phyloP scores from a whole-genome alignment of 2,329 filamentous ascomycete species.

The Talaromyces sp. region DNA sequence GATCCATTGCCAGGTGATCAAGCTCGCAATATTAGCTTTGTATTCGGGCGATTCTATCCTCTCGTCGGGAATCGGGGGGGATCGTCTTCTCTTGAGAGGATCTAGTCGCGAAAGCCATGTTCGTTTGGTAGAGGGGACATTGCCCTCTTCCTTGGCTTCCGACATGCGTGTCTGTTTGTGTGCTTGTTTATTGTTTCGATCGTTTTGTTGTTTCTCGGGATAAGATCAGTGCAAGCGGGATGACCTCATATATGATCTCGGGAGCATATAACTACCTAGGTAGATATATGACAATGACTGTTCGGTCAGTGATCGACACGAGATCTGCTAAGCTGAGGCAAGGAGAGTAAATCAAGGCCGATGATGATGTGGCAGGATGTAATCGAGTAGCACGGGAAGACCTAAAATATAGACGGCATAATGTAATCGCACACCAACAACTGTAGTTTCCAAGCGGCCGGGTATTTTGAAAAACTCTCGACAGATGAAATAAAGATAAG shows the following conservation, averaged over 20 bases:
- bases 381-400: neutral
- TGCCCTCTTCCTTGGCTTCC: slow-evolving; percentile 20
- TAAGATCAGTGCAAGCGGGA: neutral
- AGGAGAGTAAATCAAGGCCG: neutral
- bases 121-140: neutral
- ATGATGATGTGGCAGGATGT: neutral
- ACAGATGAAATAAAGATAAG: neutral
- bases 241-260: neutral
- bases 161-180: slow-evolving; percentile 9
- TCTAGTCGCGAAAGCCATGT: slow-evolving; percentile 19
- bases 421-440: neutral
- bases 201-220: neutral
- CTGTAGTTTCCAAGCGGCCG: too few relatives aligned
- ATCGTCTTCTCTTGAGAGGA: slow-evolving; percentile 23
- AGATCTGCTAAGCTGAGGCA: neutral
- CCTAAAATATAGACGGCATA: neutral
- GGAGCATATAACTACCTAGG: neutral
- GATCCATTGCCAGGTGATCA: slow-evolving; percentile 82
- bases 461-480: too few relatives aligned
- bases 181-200: neutral
- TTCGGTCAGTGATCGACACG: neutral
- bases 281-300: too few relatives aligned
- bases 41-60: slow-evolving; percentile 63
- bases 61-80: slow-evolving; percentile 54
- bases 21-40: slow-evolving; percentile 68